phyloP scores from a whole-genome alignment of 768 basidiomycete genomes.

The Leucocoprinus leucothites region DNA sequence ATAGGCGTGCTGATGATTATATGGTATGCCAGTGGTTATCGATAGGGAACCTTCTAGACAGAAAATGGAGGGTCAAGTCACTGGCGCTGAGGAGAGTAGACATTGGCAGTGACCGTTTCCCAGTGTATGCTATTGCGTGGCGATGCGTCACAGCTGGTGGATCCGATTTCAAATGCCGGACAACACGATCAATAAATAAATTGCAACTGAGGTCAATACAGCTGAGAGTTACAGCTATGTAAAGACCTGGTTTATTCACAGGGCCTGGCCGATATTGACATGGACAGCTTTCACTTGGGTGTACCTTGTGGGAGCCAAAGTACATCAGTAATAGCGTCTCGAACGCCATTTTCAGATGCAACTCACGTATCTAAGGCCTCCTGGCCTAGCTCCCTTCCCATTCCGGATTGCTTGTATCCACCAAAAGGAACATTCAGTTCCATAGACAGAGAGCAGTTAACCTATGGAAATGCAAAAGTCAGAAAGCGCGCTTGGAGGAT shows the following conservation, averaged over 20 bases:
- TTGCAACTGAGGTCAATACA: too few species aligned
- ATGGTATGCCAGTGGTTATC: too few species aligned
- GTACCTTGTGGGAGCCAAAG: constrained; percentile 32
- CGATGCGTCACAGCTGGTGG: too few species aligned
- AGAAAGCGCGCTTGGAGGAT: constrained; percentile 52
- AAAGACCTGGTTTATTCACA: constrained; percentile 8
- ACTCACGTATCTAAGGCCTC: constrained; percentile 55
- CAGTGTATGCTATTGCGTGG: too few species aligned
- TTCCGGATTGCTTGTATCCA: constrained; percentile 71
- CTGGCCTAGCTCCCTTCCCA: constrained; percentile 68
- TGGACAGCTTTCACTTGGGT: constrained; percentile 58
- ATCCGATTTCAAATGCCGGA: too few species aligned
- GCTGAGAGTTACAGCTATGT: too few species aligned
- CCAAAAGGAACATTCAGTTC: constrained; percentile 60
- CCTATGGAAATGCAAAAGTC: constrained; percentile 18
- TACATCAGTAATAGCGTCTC: neutral
- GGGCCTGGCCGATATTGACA: constrained; percentile 40
- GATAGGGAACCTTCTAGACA: too few species aligned
- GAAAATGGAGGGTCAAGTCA: too few species aligned
- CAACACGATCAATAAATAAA: too few species aligned
- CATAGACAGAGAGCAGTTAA: constrained; percentile 41
- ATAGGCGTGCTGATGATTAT: too few species aligned
- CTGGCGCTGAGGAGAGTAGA: too few species aligned
- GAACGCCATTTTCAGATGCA: neutral
- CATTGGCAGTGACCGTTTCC: too few species aligned